Base-by-base conservation (phyloP, 805 yeast species). In the Metschnikowia cubensis region DNA sequence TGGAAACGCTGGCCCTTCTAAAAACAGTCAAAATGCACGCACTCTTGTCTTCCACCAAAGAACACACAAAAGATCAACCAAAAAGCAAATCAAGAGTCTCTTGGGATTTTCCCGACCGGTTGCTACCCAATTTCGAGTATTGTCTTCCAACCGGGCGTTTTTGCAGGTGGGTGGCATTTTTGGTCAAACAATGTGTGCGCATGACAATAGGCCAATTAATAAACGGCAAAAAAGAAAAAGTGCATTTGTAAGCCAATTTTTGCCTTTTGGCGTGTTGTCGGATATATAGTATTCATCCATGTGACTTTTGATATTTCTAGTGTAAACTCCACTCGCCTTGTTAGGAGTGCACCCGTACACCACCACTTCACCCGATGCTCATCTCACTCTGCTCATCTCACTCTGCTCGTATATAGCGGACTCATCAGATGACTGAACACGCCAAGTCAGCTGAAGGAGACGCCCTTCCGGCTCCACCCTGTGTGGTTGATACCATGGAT, bases 1-100 rank as follows among this genome's bases (percentile, higher is more conserved):
- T 31, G 45, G n/a, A 21, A 42, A 34, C 37, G 45, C 45, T 42
- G 45, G 45, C n/a, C n/a, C 20, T 21, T 20, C 45, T 33, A 5
- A 21, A 33, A 32, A 21, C 31, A 42, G 45, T n/a, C n/a, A 15
- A 6, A 42, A 14, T 8, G 45, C 31, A 20, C 36, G 45, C 45
- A 42, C 20, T 21, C 35, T 33, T 18, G 39, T 10, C 6, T 20
- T 3, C 15, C 7, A 22, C 7, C 35, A 34, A 25, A 18, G 41
- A 38, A 18, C 8, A 38, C 31, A 15, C 15, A 33, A 13, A 32
- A 13, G 35, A 14, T 33, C 35, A 8, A 33, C n/a, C 21, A 17
- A 17, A 17, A 35, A 17, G 3, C 38, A 35, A 15, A 14, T 6
- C 35, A 33, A 33, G 14, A 5, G 11, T 11, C 8, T 3, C 29